phyloP scores from a whole-genome alignment of 2,329 filamentous ascomycete genomes.

The Botryosphaeria dothidea region DNA sequence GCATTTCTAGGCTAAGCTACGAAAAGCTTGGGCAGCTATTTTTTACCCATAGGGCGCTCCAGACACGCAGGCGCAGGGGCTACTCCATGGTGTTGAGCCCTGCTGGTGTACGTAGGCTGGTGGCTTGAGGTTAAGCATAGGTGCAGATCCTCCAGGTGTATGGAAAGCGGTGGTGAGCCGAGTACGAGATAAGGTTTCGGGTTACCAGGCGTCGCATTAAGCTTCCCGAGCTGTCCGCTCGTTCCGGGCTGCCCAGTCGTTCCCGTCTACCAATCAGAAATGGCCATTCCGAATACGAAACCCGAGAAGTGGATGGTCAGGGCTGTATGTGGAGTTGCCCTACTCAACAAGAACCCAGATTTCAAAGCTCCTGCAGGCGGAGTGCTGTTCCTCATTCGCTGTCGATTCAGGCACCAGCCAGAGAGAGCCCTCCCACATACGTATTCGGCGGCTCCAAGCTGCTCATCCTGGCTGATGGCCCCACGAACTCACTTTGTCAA shows the following conservation, averaged over 20 bases:
- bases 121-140: not conserved
- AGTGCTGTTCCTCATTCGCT: not conserved
- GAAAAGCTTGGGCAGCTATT: not conserved
- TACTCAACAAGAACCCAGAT: too few species aligned
- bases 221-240: constrained; percentile 7
- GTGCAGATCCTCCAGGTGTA: not conserved
- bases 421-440: not conserved
- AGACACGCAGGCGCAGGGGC: not conserved
- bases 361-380: too few species aligned
- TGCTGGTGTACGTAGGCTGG: not conserved
- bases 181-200: constrained; percentile 10
- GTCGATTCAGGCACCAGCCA: not conserved
- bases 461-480: not conserved
- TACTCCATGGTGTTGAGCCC: constrained; percentile 3
- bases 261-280: too few species aligned
- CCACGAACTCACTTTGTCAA: not conserved
- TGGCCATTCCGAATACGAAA: constrained; percentile 6
- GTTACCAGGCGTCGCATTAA: not conserved
- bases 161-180: not conserved
- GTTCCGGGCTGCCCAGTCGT: not conserved
- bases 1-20: not conserved
- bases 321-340: too few species aligned
- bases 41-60: not conserved
- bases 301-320: not conserved
- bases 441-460: not conserved